phyloP scores from a whole-genome alignment of 306 rosid genomes.

The Ormosia emarginata region DNA sequence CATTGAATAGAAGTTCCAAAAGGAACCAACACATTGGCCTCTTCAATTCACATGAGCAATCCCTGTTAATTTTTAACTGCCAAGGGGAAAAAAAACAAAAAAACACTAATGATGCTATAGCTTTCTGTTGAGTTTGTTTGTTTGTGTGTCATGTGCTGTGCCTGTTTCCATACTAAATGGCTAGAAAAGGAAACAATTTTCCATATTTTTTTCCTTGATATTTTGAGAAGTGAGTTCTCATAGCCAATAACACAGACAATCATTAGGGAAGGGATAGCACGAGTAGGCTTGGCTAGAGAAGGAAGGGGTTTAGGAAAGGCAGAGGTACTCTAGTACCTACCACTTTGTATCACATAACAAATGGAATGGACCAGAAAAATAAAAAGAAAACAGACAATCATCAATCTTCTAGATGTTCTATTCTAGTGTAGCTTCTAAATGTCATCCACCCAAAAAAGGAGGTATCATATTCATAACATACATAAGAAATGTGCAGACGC shows the following conservation, averaged over 20 bases:
- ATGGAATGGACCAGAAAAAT: neutral
- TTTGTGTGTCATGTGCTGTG: neutral
- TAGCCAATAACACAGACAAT: neutral
- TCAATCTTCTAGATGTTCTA: neutral
- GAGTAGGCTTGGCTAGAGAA: neutral
- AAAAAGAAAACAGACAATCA: neutral
- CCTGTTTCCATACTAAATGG: neutral
- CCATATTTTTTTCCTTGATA: neutral
- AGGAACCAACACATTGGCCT: neutral
- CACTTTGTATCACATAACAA: neutral
- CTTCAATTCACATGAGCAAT: neutral
- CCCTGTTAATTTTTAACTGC: neutral
- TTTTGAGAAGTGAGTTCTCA: neutral
- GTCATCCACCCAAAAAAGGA: neutral
- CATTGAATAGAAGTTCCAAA: neutral
- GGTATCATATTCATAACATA: neutral
- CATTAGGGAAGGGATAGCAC: neutral
- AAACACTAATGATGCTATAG: neutral
- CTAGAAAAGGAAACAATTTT: neutral
- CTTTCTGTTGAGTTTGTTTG: neutral
- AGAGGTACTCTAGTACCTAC: neutral
- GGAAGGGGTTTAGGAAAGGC: neutral
- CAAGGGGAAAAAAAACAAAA: neutral
- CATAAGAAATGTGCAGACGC: neutral
- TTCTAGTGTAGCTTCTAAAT: neutral